Evolutionary conservation across 192 early-diverging fungal genomes (phyloP).

Genomic region (Dissophora ornata): DNA sequence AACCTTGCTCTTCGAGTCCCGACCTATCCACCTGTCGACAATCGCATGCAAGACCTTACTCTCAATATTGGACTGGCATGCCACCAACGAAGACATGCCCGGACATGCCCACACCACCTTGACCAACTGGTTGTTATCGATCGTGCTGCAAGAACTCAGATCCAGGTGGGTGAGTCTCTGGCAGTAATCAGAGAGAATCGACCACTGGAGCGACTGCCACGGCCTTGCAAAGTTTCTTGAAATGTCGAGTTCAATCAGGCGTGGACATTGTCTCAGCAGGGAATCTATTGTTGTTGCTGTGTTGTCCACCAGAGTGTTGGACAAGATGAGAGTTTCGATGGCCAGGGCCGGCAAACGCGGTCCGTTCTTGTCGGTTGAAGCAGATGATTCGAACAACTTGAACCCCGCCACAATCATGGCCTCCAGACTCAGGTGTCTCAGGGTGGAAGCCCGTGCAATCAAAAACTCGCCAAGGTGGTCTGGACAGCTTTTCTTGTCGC

Average conservation of each 20-base stretch:
- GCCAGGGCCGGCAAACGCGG: neutral
- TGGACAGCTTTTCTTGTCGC: neutral
- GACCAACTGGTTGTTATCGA: conserved; percentile 14
- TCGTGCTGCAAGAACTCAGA: neutral
- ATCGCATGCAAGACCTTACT: conserved; percentile 8
- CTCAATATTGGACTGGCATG: conserved; percentile 3
- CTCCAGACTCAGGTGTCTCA: neutral
- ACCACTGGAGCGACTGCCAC: conserved; percentile 8
- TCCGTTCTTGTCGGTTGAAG: neutral
- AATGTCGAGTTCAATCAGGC: conserved; percentile 2
- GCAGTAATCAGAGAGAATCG: neutral
- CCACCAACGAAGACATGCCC: conserved; percentile 2
- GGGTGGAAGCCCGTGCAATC: conserved; percentile 3
- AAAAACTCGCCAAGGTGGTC: conserved; percentile 11
- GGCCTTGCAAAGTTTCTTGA: conserved; percentile 10
- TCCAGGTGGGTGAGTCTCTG: conserved; percentile 5
- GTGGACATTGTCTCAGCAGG: conserved; percentile 3
- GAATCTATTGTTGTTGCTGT: conserved; percentile 1
- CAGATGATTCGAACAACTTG: neutral
- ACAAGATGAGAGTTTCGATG: neutral
- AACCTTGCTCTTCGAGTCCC: neutral
- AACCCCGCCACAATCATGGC: conserved; percentile 2
- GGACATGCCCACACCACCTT: neutral
- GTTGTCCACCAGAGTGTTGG: neutral
- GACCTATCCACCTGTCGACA: conserved; percentile 3